Evolutionary conservation across 2,329 filamentous ascomycete genomes (phyloP), one percentile per base, ranked within the genome.

Genomic region (Exophiala phaeomuriformis): DNA sequence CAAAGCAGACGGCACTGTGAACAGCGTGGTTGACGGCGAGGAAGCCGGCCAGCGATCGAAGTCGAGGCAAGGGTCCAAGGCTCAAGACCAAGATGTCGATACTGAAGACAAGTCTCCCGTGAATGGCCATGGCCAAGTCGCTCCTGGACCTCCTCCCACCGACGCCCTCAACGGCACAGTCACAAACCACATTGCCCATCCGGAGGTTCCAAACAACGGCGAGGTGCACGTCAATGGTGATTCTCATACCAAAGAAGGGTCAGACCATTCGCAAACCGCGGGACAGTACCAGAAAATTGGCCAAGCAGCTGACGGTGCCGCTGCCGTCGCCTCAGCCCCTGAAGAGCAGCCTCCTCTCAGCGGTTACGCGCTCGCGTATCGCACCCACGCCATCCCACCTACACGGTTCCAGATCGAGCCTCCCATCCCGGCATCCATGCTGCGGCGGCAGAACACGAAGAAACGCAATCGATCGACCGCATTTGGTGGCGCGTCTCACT

Each of bases 391-490:
- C 10, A 64, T 64, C 37, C 62, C 62, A 3, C 57, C 61, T 2
- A 47, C 47, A 8, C 62, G 62, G 9, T 64, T 63, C 47, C 57
- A 63, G 43, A 64, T 64, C 53, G 60, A 61, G 27, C 62, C 62
- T 5, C 62, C 62, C 7, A 64, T 64, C 33, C 62, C 61, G 6
- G 36, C 62, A 4, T 33, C 59, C 8, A 63, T 64, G 62, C 56
- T 63, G 5, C 55, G 59, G n/a, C 45, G 54, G 37, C 55, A 53
- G 8, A 59, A 47, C 55, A 56, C 47, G 1, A 61, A 61, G 56
- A 61, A 59, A 40, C 54, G 61, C 32, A 58, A 36, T 36, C 40
- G 44, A 5, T 36, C 53, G 6, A 39, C 51, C 9, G 59, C 55
- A 8, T 61, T 58, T n/a, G 58, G 56, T 12, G 47, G 19, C 19